phyloP scores from a whole-genome alignment of 2,329 filamentous ascomycete genomes.

The Geosmithia morbida region DNA sequence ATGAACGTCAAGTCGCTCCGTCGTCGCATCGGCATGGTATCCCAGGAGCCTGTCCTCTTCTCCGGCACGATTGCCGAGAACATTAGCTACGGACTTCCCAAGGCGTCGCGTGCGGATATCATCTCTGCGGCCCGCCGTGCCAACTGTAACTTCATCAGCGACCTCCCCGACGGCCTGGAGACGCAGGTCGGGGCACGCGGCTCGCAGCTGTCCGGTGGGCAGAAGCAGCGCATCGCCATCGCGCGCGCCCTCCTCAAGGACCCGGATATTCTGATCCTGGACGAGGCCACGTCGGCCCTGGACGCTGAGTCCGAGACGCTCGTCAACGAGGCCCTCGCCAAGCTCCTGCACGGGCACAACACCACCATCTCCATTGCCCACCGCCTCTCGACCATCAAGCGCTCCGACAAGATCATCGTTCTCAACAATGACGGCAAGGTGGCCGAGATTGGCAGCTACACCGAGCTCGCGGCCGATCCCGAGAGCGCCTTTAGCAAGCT shows the following conservation, averaged over 20 bases:
- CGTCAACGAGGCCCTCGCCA: slow-evolving; percentile 78
- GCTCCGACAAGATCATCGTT: slow-evolving; percentile 88
- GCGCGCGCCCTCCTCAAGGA: slow-evolving; percentile 88
- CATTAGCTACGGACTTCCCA: slow-evolving; percentile 79
- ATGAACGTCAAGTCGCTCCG: slow-evolving; percentile 93
- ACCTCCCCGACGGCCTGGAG: slow-evolving; percentile 91
- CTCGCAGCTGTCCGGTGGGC: slow-evolving; percentile 85
- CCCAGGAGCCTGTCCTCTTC: slow-evolving; percentile 89
- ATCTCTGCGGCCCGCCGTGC: slow-evolving; percentile 77
- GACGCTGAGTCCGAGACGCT: slow-evolving; percentile 95
- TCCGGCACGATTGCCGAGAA: slow-evolving; percentile 77
- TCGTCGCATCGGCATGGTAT: slow-evolving; percentile 85
- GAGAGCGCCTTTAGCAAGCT: slow-evolving; percentile 82
- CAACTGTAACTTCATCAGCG: slow-evolving; percentile 92
- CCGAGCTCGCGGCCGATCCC: slow-evolving; percentile 55
- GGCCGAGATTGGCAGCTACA: slow-evolving; percentile 79
- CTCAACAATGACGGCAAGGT: slow-evolving; percentile 76
- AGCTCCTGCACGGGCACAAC: slow-evolving; percentile 71
- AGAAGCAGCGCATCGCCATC: slow-evolving; percentile 97
- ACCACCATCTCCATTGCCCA: slow-evolving; percentile 98
- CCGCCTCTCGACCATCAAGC: slow-evolving; percentile 88
- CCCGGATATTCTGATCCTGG: slow-evolving; percentile 90
- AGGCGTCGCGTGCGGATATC: slow-evolving; percentile 67
- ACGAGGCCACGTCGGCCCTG: slow-evolving; percentile 89
- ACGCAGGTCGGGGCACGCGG: slow-evolving; percentile 87